phyloP scores from a whole-genome alignment of 768 basidiomycete genomes.

The Suillus spraguei region DNA sequence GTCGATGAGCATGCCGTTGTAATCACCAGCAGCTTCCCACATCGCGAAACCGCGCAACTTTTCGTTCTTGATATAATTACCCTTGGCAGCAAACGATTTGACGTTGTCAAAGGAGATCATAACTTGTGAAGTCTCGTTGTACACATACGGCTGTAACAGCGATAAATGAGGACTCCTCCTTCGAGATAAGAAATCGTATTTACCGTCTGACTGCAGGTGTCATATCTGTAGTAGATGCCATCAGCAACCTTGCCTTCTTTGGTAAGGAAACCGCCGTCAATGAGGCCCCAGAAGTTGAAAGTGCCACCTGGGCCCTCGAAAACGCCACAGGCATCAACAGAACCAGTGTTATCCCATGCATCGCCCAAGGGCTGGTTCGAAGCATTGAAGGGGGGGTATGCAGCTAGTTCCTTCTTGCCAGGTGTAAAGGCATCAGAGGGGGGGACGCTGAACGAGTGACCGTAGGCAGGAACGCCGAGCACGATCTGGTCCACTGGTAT shows the following conservation, averaged over 20 bases:
- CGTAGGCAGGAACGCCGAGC: constrained; percentile 82
- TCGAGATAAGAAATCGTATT: constrained; percentile 22
- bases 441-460: constrained; percentile 65
- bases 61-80: constrained; percentile 52
- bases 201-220: constrained; percentile 75
- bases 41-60: constrained; percentile 68
- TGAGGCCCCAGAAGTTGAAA: constrained; percentile 62
- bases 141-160: constrained; percentile 60
- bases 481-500: constrained; percentile 74
- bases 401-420: constrained; percentile 38
- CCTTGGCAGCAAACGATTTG: constrained; percentile 61
- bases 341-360: constrained; percentile 50
- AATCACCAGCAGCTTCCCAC: constrained; percentile 75
- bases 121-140: constrained; percentile 54
- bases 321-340: constrained; percentile 58
- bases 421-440: constrained; percentile 37
- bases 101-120: constrained; percentile 70
- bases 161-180: background rate
- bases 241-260: constrained; percentile 26
- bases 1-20: constrained; percentile 57
- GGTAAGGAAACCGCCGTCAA: constrained; percentile 57
- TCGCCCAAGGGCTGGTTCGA: constrained; percentile 53
- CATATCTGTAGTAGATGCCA: constrained; percentile 57
- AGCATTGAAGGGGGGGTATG: constrained; percentile 54
- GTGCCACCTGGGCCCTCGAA: constrained; percentile 50